phyloP scores from a whole-genome alignment of 2,329 filamentous ascomycete species.

The Sclerotinia glacialis region DNA sequence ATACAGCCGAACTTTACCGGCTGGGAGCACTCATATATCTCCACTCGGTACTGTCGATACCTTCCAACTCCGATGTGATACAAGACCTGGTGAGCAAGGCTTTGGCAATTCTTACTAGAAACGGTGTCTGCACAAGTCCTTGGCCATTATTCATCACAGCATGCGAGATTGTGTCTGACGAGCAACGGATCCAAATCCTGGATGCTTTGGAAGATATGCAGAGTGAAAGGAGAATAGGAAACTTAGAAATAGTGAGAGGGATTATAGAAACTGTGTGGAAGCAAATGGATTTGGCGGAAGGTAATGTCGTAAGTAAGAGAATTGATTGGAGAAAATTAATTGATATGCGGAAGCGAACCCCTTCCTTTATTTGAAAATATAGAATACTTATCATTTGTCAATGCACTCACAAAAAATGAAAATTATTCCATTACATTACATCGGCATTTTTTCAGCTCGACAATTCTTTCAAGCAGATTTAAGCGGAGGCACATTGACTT shows the following conservation, averaged over 20 bases:
- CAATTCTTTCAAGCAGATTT: not conserved
- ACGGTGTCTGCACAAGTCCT: constrained; percentile 47
- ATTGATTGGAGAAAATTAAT: constrained; percentile 22
- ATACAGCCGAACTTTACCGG: constrained; percentile 49
- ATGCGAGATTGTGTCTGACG: constrained; percentile 45
- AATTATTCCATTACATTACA: not conserved
- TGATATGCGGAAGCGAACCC: constrained; percentile 16
- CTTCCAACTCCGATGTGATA: constrained; percentile 29
- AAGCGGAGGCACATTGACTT: constrained; percentile 26
- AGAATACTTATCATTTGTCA: constrained; percentile 16
- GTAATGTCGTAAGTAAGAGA: not conserved
- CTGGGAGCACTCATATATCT: constrained; percentile 47
- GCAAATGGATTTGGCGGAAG: constrained; percentile 43
- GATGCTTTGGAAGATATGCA: constrained; percentile 45
- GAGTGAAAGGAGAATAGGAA: constrained; percentile 45
- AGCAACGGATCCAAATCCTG: constrained; percentile 44
- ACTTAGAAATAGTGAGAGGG: constrained; percentile 45
- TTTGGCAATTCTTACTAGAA: constrained; percentile 40
- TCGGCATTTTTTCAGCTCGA: not conserved
- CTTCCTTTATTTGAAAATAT: constrained; percentile 19
- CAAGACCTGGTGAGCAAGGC: constrained; percentile 36
- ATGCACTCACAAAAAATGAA: not conserved
- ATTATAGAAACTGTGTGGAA: constrained; percentile 49
- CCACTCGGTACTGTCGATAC: constrained; percentile 31
- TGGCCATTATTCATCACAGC: constrained; percentile 50